phyloP scores from a whole-genome alignment of 257 asterid genomes.

The Ilex aquifolium region DNA sequence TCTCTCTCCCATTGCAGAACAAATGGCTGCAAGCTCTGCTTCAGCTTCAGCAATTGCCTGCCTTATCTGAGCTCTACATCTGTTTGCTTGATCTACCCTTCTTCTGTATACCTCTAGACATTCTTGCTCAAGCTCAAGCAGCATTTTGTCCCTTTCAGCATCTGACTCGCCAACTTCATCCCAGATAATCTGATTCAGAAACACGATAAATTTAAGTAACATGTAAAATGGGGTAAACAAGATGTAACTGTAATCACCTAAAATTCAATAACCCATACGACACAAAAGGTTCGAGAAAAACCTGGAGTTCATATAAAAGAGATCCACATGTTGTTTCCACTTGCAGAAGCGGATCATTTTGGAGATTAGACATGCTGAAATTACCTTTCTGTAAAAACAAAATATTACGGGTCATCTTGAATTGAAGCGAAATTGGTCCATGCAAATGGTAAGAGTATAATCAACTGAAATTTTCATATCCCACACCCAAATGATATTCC shows the following conservation, averaged over 20 bases:
- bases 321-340: conserved; percentile 84
- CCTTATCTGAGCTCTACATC: conserved; percentile 82
- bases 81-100: conserved; percentile 93
- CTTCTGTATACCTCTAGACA: conserved; percentile 93
- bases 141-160: conserved; percentile 67
- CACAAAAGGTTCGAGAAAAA: conserved; percentile 8
- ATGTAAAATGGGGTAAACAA: not conserved
- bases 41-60: conserved; percentile 99
- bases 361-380: conserved; percentile 32
- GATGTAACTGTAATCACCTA: not conserved
- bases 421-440: not conserved
- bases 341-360: conserved; percentile 35
- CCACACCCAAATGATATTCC: not conserved
- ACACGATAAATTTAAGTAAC: conserved; percentile 1
- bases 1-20: conserved; percentile 91
- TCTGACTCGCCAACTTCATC: conserved; percentile 97
- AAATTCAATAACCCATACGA: not conserved
- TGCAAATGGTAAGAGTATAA: conserved; percentile 2
- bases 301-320: conserved; percentile 84
- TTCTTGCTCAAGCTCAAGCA: conserved; percentile 85
- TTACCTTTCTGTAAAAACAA: conserved; percentile 27
- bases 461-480: not conserved
- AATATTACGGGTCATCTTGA: conserved; percentile 4
- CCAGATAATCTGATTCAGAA: conserved; percentile 72
- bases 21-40: conserved; percentile 88